Conservation (phyloP, 2,329 filamentous ascomycete species). For the Clonostachys sp. region DNA sequence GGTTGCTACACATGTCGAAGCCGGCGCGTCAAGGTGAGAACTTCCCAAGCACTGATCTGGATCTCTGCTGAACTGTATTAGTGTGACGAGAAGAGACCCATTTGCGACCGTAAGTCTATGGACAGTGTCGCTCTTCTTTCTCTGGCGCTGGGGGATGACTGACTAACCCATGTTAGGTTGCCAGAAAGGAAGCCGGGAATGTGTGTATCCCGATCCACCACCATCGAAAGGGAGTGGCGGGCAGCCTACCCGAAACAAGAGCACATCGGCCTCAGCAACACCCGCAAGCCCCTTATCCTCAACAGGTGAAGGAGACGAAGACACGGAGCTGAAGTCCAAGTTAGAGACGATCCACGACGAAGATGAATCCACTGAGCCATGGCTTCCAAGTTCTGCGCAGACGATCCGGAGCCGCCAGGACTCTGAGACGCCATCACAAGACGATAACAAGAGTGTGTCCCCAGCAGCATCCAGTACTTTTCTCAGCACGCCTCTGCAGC, state of each 20-base stretch:
- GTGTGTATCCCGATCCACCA: constrained; percentile 76
- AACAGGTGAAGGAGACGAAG: constrained; percentile 45
- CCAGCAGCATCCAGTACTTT: constrained; percentile 27
- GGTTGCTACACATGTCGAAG: constrained; percentile 91
- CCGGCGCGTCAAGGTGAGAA: constrained; percentile 74
- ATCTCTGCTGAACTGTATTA: constrained; percentile 25
- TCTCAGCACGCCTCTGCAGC: constrained; percentile 17
- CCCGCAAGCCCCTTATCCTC: constrained; percentile 44
- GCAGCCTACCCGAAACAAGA: constrained; percentile 7
- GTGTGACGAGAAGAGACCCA: constrained; percentile 87
- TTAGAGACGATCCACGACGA: constrained; percentile 52
- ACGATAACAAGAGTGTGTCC: constrained; percentile 48
- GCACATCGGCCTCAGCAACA: constrained; percentile 7
- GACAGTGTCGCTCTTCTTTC: neutral
- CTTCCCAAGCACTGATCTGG: constrained; percentile 2
- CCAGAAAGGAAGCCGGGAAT: constrained; percentile 86
- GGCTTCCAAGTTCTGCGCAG: neutral
- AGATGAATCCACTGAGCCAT: constrained; percentile 35
- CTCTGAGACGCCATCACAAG: constrained; percentile 49
- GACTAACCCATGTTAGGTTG: constrained; percentile 54
- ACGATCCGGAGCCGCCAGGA: too few relatives aligned
- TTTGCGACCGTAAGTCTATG: constrained; percentile 66
- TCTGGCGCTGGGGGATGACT: neutral
- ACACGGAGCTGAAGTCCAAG: constrained; percentile 32
- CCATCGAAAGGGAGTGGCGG: constrained; percentile 29